Evolutionary conservation across 148 eudicot genomes (phyloP), one percentile per base, ranked within the genome.

Genomic region (Camellia granthamiana): DNA sequence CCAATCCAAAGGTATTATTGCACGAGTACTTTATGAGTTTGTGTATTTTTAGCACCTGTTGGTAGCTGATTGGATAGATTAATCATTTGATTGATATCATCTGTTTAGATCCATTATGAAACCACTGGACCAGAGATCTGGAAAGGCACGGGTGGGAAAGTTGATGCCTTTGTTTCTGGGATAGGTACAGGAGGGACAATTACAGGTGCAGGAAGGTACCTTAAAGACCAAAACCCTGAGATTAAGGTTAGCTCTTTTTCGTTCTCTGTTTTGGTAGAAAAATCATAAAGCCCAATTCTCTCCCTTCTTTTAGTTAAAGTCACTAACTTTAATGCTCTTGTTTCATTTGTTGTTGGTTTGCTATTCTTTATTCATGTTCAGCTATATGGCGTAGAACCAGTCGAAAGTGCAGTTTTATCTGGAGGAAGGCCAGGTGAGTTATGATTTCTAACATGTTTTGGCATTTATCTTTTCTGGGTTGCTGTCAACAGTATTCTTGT

Each of bases 71-170:
- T n/a, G n/a, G 66, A 12, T 30, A 30, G 38, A 30, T 30, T 30
- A 30, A 30, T 30, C 38, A 5, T 77, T 15, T 61, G 44, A 16
- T n/a, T 65, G 43, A 41, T 55, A 12, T 41, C 21, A 47, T 65
- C 21, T 81, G 30, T 86, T 43, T 78, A 95, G 99, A 76, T 84
- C 70, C 99, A 95, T 81, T 93, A 82, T 78, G 93, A 92, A 69
- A 93, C 93, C 18, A 93, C 98, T 30, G 99, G 99, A 67, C 99
- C 99, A 4, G 99, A 95, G 80, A 88, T 95, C 54, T 95, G 99
- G 99, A 91, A 80, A 46, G 88, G 80, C 19, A 79, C 93, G 1
- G 83, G 82, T 63, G 98, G 97, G 61, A 84, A 92, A 86, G 81
- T 95, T 71, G 98, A 92, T 88, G 91, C 85, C 7, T 78, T 95